These are phyloP conservation scores for Fusarium sp. DNA, from an alignment of 2,329 filamentous ascomycete species.

Conservation along the genomic window DNA sequence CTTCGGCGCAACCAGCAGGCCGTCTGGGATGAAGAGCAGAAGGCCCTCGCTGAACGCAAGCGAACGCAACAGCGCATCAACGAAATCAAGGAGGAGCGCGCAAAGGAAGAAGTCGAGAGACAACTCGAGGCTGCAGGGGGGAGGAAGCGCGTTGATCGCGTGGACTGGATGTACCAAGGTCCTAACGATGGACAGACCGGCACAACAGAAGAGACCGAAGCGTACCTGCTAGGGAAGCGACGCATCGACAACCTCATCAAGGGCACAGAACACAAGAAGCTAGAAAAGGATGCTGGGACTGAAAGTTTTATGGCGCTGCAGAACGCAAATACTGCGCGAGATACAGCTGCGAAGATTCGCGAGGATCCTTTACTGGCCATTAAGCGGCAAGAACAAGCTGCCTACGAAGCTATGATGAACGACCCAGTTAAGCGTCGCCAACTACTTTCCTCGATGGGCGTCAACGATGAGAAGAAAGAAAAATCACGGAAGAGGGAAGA, in stretches of 20 bases:
- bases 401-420: constrained; percentile 84
- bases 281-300: constrained; percentile 79
- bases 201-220: constrained; percentile 90
- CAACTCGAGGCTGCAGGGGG: constrained; percentile 92
- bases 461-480: constrained; percentile 63
- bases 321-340: constrained; percentile 79
- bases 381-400: constrained; percentile 89
- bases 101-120: constrained; percentile 90
- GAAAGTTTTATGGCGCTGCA: constrained; percentile 73
- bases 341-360: constrained; percentile 87
- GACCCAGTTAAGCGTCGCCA: constrained; percentile 77
- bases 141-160: constrained; percentile 81
- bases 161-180: constrained; percentile 99
- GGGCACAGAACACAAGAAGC: constrained; percentile 81
- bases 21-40: constrained; percentile 93
- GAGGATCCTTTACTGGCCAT: constrained; percentile 94
- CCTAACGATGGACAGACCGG: constrained; percentile 82
- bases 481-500: constrained; percentile 51
- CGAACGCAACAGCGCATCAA: constrained; percentile 91
- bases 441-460: constrained; percentile 74
- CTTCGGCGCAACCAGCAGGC: constrained; percentile 90
- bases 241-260: constrained; percentile 87
- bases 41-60: constrained; percentile 94
- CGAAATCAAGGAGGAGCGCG: constrained; percentile 93
- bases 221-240: constrained; percentile 91